Percentiles rank a stretch among this genome's conserved stretches.
phyloP scores from a whole-genome alignment of 2,329 filamentous ascomycete species.

The Alternaria sp. region DNA sequence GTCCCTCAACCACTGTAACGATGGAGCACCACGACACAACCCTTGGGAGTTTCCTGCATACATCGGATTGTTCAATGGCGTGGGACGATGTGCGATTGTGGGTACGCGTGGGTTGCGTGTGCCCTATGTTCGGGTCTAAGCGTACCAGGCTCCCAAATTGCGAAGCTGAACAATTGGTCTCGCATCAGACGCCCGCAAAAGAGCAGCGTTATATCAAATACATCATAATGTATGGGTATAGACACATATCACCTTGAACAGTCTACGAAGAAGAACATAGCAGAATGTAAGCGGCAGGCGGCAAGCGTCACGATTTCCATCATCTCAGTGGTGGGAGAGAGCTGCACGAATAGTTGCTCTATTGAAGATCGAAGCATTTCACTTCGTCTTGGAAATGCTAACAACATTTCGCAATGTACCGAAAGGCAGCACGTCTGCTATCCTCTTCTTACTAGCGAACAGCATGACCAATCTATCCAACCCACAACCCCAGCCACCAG shows the following conservation, averaged over 20 bases:
- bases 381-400: conserved; percentile 39
- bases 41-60: not conserved
- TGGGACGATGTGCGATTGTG: not conserved
- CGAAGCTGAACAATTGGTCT: not conserved
- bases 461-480: conserved; percentile 92
- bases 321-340: not conserved
- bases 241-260: not conserved
- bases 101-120: not conserved
- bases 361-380: not conserved
- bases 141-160: not conserved
- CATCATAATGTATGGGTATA: accelerated
- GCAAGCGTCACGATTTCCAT: not conserved
- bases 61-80: accelerated
- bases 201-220: not conserved
- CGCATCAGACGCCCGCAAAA: not conserved
- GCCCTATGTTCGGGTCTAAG: not conserved
- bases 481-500: conserved; percentile 95
- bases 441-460: conserved; percentile 77
- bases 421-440: conserved; percentile 87
- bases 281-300: not conserved
- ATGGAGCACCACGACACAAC: not conserved
- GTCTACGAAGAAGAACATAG: not conserved
- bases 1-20: not conserved
- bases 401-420: conserved; percentile 75
- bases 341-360: not conserved